Evolutionary conservation across 176 grass and related monocot genomes (phyloP).

Genomic region (Musa beccarii): DNA sequence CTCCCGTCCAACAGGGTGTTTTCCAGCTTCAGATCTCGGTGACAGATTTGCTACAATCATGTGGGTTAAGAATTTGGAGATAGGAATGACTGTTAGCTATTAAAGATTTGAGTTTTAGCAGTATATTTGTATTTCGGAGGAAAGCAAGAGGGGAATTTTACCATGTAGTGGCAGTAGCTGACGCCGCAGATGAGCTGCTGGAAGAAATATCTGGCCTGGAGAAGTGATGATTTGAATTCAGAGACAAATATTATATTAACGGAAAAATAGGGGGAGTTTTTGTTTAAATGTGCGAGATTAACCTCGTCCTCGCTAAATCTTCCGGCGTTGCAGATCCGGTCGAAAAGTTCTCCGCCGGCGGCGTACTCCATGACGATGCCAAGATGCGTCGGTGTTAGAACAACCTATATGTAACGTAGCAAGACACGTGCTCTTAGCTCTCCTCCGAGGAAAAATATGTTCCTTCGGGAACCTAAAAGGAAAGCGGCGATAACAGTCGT

Average conservation of each 20-base stretch:
- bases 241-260: background rate
- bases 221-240: background rate
- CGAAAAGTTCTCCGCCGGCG: conserved; percentile 80
- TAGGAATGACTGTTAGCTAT: background rate
- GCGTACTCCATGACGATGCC: conserved; percentile 92
- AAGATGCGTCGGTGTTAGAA: conserved; percentile 83
- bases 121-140: background rate
- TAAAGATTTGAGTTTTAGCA: conserved; percentile 19
- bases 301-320: conserved; percentile 95
- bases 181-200: conserved; percentile 94
- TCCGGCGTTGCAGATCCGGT: conserved; percentile 79
- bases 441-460: background rate
- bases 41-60: conserved; percentile 77
- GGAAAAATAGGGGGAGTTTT: background rate
- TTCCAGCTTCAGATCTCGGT: conserved; percentile 96
- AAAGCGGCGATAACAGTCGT: background rate
- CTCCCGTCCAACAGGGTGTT: conserved; percentile 84
- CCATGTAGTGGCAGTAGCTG: conserved; percentile 97
- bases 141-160: conserved; percentile 10
- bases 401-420: conserved; percentile 26
- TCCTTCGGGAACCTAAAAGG: background rate
- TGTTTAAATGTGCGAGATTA: conserved; percentile 6
- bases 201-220: conserved; percentile 89
- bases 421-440: background rate
- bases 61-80: background rate